Evolutionary conservation across 495 filamentous ascomycete species (phyloP), one percentile per base, ranked within the genome.

Genomic region (Rhizodiscina lignyota): DNA sequence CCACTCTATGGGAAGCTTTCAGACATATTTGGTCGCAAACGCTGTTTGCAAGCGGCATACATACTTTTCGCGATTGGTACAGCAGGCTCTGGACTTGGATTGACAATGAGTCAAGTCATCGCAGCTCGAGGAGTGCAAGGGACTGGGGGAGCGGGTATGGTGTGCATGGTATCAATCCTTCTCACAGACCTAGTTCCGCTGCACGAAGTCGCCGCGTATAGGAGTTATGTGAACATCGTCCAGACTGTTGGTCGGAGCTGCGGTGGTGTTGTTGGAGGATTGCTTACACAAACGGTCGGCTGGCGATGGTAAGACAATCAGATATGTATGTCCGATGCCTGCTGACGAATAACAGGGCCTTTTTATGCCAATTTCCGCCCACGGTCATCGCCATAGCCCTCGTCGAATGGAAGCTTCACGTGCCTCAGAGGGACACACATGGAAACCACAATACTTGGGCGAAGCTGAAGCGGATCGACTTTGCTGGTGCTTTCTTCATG

Each of bases 161-260:
- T 28, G 4, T 18, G 32, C 17, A 21, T 50, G 2, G 44, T 48
- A 4, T 39, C 40, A 1, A 41, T 50, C 23, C 21, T 48, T 5
- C 44, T 18, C 4, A 35, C 35, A 61, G 75, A 82, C 39, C 56
- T 79, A 3, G 64, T 79, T 1, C 72, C 74, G 5, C 51, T 68
- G n/a, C 59, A 69, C n/a, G 69, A 82, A n/a, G 59, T 79, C 0
- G 77, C 73, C 5, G 54, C 61, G 8, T 82, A 72, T 72, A 61
- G 73, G 30, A 66, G 71, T 5, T 78, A 75, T 47, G 59, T 78
- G 17, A 80, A 82, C 39, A 61, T 79, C 10, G 56, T 70, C 4
- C 65, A 68, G 41, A 79, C 73, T 0, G 56, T 69, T 2, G 76
- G 75, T 5, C 63, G 77, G n/a, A 70, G 65, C 37, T 37, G 74